phyloP scores from a whole-genome alignment of 768 basidiomycete species.

The Tulasnella sp. region DNA sequence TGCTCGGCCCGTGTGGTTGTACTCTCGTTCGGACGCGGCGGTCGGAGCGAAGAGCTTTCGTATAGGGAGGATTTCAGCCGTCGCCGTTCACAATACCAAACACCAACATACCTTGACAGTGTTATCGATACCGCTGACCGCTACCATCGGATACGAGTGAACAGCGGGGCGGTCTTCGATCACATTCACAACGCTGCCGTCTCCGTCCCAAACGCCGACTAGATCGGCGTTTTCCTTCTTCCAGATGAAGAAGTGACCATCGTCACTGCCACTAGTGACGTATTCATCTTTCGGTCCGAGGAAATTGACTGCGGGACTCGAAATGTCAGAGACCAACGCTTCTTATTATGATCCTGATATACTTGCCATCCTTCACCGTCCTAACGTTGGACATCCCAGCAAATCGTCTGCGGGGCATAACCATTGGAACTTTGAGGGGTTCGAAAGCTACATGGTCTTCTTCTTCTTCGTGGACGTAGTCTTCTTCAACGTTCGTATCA shows the following conservation, averaged over 20 bases:
- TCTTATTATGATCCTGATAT: neutral
- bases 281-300: constrained; percentile 77
- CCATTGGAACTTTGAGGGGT: constrained; percentile 50
- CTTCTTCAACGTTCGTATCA: constrained; percentile 41
- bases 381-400: constrained; percentile 74
- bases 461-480: constrained; percentile 32
- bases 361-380: constrained; percentile 85
- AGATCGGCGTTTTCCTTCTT: constrained; percentile 65
- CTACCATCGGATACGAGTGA: constrained; percentile 69
- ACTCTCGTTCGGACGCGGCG: constrained; percentile 48
- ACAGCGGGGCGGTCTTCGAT: constrained; percentile 64
- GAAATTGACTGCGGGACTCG: constrained; percentile 67
- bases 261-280: constrained; percentile 82
- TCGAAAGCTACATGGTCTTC: constrained; percentile 28
- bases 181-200: constrained; percentile 79
- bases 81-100: neutral
- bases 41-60: constrained; percentile 68
- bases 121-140: constrained; percentile 83
- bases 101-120: constrained; percentile 69
- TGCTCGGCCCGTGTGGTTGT: constrained; percentile 59
- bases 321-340: neutral
- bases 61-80: neutral
- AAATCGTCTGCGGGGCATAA: constrained; percentile 67
- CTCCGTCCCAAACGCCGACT: constrained; percentile 82
- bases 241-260: constrained; percentile 77